These are phyloP conservation scores for Coprinopsis cinerea DNA, from an alignment of 768 basidiomycete genomes.

Conservation along the genomic window DNA sequence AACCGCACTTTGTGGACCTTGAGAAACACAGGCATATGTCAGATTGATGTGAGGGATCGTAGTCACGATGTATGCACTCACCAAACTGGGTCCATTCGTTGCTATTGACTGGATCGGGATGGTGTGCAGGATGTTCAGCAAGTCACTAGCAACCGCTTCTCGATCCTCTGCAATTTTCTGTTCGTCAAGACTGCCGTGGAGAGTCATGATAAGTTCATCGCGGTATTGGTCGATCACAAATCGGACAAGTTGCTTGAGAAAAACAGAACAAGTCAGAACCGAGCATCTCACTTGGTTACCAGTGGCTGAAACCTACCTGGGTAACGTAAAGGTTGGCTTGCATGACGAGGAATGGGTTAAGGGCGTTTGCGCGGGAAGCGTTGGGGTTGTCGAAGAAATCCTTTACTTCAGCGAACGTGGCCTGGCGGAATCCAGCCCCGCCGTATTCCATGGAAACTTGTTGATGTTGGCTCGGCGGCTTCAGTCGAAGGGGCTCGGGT, in stretches of 20 bases:
- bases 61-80: slow-evolving; percentile 14
- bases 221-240: slow-evolving; percentile 92
- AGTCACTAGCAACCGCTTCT: slow-evolving; percentile 81
- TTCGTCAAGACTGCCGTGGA: slow-evolving; percentile 63
- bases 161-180: slow-evolving; percentile 63
- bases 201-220: slow-evolving; percentile 69
- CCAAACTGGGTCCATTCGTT: slow-evolving; percentile 79
- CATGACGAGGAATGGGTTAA: slow-evolving; percentile 88
- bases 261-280: neutral
- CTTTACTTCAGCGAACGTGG: slow-evolving; percentile 83
- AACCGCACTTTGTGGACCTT: slow-evolving; percentile 91
- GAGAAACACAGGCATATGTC: slow-evolving; percentile 10
- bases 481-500: slow-evolving; percentile 70
- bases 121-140: slow-evolving; percentile 82
- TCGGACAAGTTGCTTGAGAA: slow-evolving; percentile 78
- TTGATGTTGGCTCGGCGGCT: slow-evolving; percentile 44
- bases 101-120: slow-evolving; percentile 94
- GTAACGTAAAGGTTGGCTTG: slow-evolving; percentile 92
- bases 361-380: slow-evolving; percentile 75
- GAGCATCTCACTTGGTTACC: neutral
- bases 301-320: slow-evolving; percentile 46
- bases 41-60: neutral
- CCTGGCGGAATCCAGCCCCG: slow-evolving; percentile 70
- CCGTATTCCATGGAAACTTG: slow-evolving; percentile 55
- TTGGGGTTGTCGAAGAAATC: slow-evolving; percentile 92